phyloP scores from a whole-genome alignment of 352 stramenopile genomes.

The Globisporangium alternatum region DNA sequence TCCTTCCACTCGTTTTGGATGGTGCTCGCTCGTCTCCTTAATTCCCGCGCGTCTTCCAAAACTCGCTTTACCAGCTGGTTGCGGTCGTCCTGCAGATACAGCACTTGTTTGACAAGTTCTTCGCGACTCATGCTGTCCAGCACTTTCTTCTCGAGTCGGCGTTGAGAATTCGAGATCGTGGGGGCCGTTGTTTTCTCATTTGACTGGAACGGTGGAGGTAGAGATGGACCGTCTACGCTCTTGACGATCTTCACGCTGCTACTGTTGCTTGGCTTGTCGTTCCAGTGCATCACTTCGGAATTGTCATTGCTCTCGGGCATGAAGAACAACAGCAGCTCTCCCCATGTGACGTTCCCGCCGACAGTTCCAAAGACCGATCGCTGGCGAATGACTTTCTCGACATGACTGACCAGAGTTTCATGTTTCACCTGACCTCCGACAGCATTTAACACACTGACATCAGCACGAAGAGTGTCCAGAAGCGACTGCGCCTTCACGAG shows the following conservation, averaged over 20 bases:
- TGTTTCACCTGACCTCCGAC: slow-evolving; percentile 32
- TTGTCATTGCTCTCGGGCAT: slow-evolving; percentile 32
- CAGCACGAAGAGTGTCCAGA: slow-evolving; percentile 35
- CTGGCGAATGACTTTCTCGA: slow-evolving; percentile 34
- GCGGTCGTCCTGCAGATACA: slow-evolving; percentile 38
- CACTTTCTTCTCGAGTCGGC: slow-evolving; percentile 18
- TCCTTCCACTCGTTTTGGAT: slow-evolving; percentile 46
- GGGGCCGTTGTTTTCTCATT: not conserved
- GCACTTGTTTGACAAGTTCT: slow-evolving; percentile 44
- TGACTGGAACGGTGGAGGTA: slow-evolving; percentile 8
- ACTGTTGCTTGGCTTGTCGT: not conserved
- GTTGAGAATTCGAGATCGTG: not conserved
- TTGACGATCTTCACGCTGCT: not conserved
- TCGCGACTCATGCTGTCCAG: slow-evolving; percentile 31
- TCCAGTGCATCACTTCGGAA: not conserved
- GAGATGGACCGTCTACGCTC: not conserved
- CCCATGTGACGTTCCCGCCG: slow-evolving; percentile 59
- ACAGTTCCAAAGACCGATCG: slow-evolving; percentile 20
- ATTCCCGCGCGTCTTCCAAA: slow-evolving; percentile 36
- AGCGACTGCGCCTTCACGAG: slow-evolving; percentile 34
- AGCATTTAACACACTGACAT: slow-evolving; percentile 31
- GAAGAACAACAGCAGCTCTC: slow-evolving; percentile 70
- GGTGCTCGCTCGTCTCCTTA: slow-evolving; percentile 31
- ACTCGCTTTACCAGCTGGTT: slow-evolving; percentile 37
- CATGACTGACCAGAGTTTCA: slow-evolving; percentile 31